Evolutionary conservation across 441 rosid genomes (phyloP).

Genomic region (Adansonia gregorii): DNA sequence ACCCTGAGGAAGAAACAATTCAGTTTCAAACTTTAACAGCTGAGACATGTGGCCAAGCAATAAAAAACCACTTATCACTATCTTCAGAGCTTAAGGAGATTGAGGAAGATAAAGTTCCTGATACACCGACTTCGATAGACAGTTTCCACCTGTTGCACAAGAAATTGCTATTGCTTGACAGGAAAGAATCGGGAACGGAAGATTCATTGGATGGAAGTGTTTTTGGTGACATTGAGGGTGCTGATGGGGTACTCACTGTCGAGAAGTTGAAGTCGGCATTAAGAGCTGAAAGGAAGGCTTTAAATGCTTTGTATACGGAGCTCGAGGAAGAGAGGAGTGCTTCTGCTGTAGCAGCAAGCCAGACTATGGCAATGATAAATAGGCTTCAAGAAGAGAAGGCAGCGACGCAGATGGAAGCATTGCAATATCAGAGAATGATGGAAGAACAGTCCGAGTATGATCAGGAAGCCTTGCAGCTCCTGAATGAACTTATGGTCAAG

Average conservation of each 20-base stretch:
- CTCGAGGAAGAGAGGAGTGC: conserved; percentile 94
- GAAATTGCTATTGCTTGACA: conserved; percentile 50
- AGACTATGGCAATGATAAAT: conserved; percentile 98
- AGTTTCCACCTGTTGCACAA: conserved; percentile 54
- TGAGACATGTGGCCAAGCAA: conserved; percentile 36
- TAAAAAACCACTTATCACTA: conserved; percentile 26
- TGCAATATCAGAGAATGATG: conserved; percentile 98
- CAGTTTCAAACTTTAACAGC: conserved; percentile 45
- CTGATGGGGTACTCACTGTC: conserved; percentile 54
- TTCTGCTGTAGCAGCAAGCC: conserved; percentile 84
- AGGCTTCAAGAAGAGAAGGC: conserved; percentile 96
- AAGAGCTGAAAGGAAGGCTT: conserved; percentile 64
- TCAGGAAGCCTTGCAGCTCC: conserved; percentile 84
- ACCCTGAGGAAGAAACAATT: conserved; percentile 45
- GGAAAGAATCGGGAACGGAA: conserved; percentile 57
- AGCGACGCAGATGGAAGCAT: conserved; percentile 97
- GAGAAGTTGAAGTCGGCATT: conserved; percentile 68
- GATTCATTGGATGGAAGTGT: conserved; percentile 65
- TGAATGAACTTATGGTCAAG: conserved; percentile 77
- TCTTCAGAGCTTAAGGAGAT: conserved; percentile 43
- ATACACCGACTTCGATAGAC: conserved; percentile 59
- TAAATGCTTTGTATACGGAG: conserved; percentile 65
- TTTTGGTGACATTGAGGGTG: conserved; percentile 42
- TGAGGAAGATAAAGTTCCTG: conserved; percentile 63
- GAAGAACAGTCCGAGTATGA: conserved; percentile 92